Evolutionary conservation across 2,329 filamentous ascomycete species (phyloP), one percentile per base, ranked within the genome.

Genomic region (Colletotrichum eleusines): DNA sequence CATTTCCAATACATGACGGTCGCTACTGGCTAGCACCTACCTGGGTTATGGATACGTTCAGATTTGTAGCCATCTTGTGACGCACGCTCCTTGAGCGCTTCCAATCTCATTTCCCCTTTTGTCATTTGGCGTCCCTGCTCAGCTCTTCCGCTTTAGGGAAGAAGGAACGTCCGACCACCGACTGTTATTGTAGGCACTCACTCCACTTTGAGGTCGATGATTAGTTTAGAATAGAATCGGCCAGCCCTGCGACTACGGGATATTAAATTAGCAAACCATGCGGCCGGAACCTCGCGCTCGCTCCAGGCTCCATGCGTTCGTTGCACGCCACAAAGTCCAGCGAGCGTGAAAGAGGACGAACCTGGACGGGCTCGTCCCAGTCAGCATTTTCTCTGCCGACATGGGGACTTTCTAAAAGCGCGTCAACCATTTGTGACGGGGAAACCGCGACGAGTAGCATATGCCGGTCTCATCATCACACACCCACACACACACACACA

Each of bases 181-280:
- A 40, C 9, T 55, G 38, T 66, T 66, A 66, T 61, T 66, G 40
- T n/a, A n/a, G n/a, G n/a, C n/a, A n/a, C n/a, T n/a, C 18, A 55
- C 67, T 55, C 67, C 67, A 69, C 67, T 57, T 55, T 44, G 40
- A n/a, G n/a, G n/a, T n/a, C n/a, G n/a, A n/a, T n/a, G n/a, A n/a
- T 33, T 3, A 33, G 31, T 33, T 4, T 33, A 54, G 62, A 9
- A 66, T 44, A 65, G 31, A 55, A 63, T 50, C 62, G 60, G 48
- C 48, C 31, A 58, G 63, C 50, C 63, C 63, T 51, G 44, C 44
- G 59, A 20, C 59, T 28, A 20, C 46, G 55, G 62, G 40, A 57
- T 48, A 66, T 69, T 61, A n/a, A 40, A 66, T 66, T 61, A 18
- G 54, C 55, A 40, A 61, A 48, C 55, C 55, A 33, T 60, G 23